These are phyloP conservation scores for Typha latifolia DNA, from an alignment of 176 grass and related monocot genomes.

Conservation along the genomic window DNA sequence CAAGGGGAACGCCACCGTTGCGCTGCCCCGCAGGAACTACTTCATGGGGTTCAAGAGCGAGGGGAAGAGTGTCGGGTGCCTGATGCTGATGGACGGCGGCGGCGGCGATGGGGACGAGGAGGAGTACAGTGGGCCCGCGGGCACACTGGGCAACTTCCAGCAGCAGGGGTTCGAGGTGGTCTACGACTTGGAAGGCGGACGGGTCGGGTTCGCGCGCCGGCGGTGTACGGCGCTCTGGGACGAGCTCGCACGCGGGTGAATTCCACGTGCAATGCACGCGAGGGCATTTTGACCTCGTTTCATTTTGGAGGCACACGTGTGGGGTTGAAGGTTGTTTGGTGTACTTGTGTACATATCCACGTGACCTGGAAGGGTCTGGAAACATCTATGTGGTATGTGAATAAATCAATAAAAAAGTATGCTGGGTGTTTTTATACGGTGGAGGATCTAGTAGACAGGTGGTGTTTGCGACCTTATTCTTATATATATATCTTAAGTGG, in stretches of 20 bases:
- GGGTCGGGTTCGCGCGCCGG: slow-evolving; percentile 76
- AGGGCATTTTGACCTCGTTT: background rate
- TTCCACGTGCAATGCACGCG: background rate
- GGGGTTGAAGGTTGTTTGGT: slow-evolving; percentile 19
- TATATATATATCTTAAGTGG: too few relatives aligned
- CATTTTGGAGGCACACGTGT: slow-evolving; percentile 10
- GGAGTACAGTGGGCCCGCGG: slow-evolving; percentile 48
- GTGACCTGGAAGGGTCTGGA: slow-evolving; percentile 21
- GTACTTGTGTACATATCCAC: slow-evolving; percentile 1
- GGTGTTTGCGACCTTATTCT: too few relatives aligned
- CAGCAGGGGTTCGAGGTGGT: slow-evolving; percentile 97
- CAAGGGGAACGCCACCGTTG: slow-evolving; percentile 56
- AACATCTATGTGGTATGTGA: background rate
- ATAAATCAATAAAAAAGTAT: background rate
- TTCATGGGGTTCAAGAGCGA: slow-evolving; percentile 78
- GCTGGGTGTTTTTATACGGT: background rate
- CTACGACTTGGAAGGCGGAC: slow-evolving; percentile 58
- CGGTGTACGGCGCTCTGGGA: slow-evolving; percentile 75
- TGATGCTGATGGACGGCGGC: slow-evolving; percentile 63
- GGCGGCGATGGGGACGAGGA: slow-evolving; percentile 19
- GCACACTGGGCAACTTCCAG: slow-evolving; percentile 95
- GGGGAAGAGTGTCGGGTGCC: slow-evolving; percentile 40
- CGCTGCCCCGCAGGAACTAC: slow-evolving; percentile 72
- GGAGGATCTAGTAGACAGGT: background rate
- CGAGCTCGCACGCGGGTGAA: slow-evolving; percentile 48